These are phyloP conservation scores for Truncatella angustata DNA, from an alignment of 2,329 filamentous ascomycete genomes.

Conservation along the genomic window DNA sequence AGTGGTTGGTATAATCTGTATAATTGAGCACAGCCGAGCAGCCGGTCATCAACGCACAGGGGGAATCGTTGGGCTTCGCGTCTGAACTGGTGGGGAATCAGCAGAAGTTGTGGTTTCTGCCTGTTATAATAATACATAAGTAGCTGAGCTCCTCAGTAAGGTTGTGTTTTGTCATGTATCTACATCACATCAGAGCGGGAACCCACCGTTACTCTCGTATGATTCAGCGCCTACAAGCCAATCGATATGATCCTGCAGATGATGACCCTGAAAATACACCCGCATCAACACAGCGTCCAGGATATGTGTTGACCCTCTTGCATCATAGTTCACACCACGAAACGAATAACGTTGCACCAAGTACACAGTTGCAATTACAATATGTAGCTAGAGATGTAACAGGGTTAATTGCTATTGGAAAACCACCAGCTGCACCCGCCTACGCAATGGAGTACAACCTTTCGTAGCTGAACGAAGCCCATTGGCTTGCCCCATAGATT, in stretches of 20 bases:
- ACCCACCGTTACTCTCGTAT: background rate
- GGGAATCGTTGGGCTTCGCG: no score
- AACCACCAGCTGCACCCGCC: background rate
- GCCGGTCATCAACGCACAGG: no score
- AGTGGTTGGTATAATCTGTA: no score
- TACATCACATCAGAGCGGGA: background rate
- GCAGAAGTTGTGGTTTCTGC: no score
- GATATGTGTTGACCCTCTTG: slow-evolving; percentile 1
- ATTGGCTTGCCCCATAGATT: slow-evolving; percentile 6
- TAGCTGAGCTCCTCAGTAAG: no score
- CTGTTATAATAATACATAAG: no score
- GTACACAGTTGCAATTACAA: slow-evolving; percentile 5
- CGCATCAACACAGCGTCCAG: background rate
- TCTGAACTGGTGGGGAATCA: no score
- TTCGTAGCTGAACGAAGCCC: background rate
- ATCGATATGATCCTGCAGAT: background rate
- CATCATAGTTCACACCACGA: slow-evolving; percentile 1
- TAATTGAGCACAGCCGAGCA: no score
- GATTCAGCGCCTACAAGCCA: slow-evolving; percentile 4
- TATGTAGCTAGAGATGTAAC: slow-evolving; percentile 9
- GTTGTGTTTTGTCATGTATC: background rate
- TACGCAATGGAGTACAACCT: background rate
- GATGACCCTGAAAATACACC: background rate
- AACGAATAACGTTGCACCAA: slow-evolving; percentile 10
- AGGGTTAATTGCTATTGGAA: slow-evolving; percentile 5